phyloP scores from a whole-genome alignment of 2,329 filamentous ascomycete species.

The Pleomassaria siparia region DNA sequence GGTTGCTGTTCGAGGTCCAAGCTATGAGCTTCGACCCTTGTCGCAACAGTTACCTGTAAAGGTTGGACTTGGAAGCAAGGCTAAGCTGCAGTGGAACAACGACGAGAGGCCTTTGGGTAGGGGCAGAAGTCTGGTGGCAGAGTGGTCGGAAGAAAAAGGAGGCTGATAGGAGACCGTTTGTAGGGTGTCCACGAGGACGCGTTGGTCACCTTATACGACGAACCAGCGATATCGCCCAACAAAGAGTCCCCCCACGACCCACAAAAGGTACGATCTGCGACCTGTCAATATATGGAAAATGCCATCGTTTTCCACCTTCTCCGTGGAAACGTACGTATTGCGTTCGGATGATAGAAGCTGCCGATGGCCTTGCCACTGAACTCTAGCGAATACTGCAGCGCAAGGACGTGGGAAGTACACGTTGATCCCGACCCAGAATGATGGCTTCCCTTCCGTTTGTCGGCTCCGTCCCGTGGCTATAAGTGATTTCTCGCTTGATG shows the following conservation, averaged over 20 bases:
- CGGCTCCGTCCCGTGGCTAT: constrained; percentile 23
- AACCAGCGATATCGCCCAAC: constrained; percentile 17
- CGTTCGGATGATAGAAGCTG: constrained; percentile 1
- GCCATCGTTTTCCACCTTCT: constrained; percentile 1
- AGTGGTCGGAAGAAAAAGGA: constrained; percentile 20
- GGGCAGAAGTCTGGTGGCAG: constrained; percentile 18
- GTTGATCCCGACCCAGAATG: constrained; percentile 11
- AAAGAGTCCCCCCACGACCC: constrained; percentile 4
- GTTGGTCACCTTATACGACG: constrained; percentile 23
- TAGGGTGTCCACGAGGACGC: constrained; percentile 31
- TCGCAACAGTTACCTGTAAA: constrained; percentile 17
- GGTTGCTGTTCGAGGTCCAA: constrained; percentile 6
- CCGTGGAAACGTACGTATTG: constrained; percentile 16
- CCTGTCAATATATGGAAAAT: constrained; percentile 5
- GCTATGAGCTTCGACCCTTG: constrained; percentile 14
- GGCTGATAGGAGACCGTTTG: constrained; percentile 30
- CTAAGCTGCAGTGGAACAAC: constrained; percentile 27
- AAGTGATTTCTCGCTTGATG: constrained; percentile 19
- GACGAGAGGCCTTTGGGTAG: constrained; percentile 15
- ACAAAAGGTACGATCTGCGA: constrained; percentile 4
- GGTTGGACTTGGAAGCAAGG: constrained; percentile 21
- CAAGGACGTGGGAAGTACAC: constrained; percentile 13
- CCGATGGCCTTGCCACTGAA: background rate
- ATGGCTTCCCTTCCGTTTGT: constrained; percentile 25
- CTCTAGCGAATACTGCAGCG: constrained; percentile 5